These are phyloP conservation scores for Sporothrix euskadiensis DNA, from an alignment of 2,329 filamentous ascomycete genomes.

Conservation along the genomic window DNA sequence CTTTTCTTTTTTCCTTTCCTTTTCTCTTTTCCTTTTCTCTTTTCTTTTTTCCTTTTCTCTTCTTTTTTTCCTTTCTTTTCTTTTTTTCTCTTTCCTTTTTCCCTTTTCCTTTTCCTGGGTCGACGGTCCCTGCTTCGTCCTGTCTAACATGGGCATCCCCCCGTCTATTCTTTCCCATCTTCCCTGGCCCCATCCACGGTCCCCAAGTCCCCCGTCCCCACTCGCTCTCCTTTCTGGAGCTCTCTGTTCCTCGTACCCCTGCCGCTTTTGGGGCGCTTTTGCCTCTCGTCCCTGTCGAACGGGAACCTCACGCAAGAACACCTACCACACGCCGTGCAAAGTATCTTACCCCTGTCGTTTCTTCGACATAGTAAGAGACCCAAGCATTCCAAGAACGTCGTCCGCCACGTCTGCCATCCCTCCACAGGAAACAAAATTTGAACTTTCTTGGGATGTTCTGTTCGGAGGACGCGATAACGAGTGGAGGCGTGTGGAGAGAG, in stretches of 20 bases:
- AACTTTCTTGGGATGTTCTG: background rate
- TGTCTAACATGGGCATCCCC: background rate
- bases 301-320: background rate
- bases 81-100: background rate
- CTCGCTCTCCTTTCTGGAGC: background rate
- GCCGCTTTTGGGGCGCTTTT: background rate
- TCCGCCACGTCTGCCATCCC: background rate
- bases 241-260: background rate
- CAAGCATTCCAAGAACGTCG: background rate
- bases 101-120: background rate
- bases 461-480: conserved; percentile 1
- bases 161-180: background rate
- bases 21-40: background rate
- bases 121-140: background rate
- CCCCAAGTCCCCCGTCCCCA: background rate
- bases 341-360: background rate
- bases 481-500: background rate
- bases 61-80: background rate
- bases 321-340: background rate
- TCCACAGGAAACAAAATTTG: background rate
- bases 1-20: background rate
- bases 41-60: background rate
- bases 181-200: background rate
- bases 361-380: background rate
- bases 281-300: background rate